These are phyloP conservation scores for Calophaca sinica DNA, from an alignment of 306 rosid genomes.

Conservation along the genomic window DNA sequence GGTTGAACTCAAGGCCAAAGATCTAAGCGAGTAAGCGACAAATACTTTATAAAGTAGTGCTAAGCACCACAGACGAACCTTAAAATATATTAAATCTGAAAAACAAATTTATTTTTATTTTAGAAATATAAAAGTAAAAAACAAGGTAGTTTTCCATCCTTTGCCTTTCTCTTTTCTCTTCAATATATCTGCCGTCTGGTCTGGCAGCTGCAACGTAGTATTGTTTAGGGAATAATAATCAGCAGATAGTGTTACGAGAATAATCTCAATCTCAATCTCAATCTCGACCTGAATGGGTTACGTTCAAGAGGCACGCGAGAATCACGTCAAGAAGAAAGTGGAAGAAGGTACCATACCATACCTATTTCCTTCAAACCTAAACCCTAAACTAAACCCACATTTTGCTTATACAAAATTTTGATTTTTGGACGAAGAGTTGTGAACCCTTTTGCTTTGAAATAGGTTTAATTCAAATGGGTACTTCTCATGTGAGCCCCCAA, in stretches of 20 bases:
- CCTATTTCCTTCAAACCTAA: conserved; percentile 3
- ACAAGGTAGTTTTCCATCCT: too few relatives aligned
- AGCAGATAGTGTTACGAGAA: neutral
- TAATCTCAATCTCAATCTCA: conserved; percentile 30
- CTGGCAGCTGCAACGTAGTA: neutral
- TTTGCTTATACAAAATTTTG: neutral
- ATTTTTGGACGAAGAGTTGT: neutral
- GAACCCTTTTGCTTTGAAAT: neutral
- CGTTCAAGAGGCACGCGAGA: conserved; percentile 86
- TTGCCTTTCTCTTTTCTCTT: neutral
- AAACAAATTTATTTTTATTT: too few relatives aligned
- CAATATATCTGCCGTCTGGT: neutral
- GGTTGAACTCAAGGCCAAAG: too few relatives aligned
- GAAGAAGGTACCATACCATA: conserved; percentile 72
- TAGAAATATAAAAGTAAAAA: too few relatives aligned
- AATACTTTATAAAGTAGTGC: too few relatives aligned
- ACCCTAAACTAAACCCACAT: conserved; percentile 47
- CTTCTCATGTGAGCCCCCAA: neutral
- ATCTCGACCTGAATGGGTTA: conserved; percentile 72
- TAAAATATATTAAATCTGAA: too few relatives aligned
- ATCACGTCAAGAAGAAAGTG: conserved; percentile 97
- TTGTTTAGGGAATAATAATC: neutral
- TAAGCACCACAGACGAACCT: too few relatives aligned
- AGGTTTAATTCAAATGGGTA: neutral
- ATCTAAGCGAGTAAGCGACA: too few relatives aligned